phyloP scores from a whole-genome alignment of 805 yeast genomes.

The Zygotorulaspora chibaensis region DNA sequence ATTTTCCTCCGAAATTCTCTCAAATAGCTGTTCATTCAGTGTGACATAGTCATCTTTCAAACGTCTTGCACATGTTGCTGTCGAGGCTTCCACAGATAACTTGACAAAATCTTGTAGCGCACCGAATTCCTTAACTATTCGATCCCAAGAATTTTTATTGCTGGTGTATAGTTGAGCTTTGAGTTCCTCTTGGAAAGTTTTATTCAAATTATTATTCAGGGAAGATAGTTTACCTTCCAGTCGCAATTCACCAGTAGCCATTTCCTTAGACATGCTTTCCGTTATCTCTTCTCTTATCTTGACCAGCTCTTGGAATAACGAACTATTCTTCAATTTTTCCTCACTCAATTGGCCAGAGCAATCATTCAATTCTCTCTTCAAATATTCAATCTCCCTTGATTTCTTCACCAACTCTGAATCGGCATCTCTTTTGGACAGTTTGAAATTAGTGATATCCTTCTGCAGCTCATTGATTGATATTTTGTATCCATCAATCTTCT shows the following conservation, averaged over 20 bases:
- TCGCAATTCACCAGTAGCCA: constrained; percentile 4
- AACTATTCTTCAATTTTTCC: constrained; percentile 39
- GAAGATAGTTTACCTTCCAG: constrained; percentile 4
- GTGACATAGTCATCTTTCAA: neutral
- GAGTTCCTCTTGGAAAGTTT: constrained; percentile 5
- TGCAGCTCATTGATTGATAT: constrained; percentile 23
- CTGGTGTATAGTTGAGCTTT: neutral
- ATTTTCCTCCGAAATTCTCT: neutral
- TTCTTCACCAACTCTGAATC: constrained; percentile 23
- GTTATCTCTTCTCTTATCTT: constrained; percentile 8
- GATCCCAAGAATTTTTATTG: neutral
- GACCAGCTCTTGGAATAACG: constrained; percentile 21
- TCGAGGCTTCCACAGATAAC: neutral
- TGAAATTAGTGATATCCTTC: constrained; percentile 24
- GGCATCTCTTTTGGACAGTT: constrained; percentile 20
- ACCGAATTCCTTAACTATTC: neutral
- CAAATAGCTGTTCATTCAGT: neutral
- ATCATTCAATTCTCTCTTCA: constrained; percentile 40
- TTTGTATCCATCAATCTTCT: constrained; percentile 20
- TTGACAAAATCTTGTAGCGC: neutral
- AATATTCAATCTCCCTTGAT: constrained; percentile 34
- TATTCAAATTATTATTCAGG: constrained; percentile 6
- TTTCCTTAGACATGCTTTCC: constrained; percentile 2
- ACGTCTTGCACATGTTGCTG: neutral
- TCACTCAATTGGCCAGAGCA: constrained; percentile 45